Conservation (phyloP, 441 rosid genomes). For the Populus trichocarpa region DNA sequence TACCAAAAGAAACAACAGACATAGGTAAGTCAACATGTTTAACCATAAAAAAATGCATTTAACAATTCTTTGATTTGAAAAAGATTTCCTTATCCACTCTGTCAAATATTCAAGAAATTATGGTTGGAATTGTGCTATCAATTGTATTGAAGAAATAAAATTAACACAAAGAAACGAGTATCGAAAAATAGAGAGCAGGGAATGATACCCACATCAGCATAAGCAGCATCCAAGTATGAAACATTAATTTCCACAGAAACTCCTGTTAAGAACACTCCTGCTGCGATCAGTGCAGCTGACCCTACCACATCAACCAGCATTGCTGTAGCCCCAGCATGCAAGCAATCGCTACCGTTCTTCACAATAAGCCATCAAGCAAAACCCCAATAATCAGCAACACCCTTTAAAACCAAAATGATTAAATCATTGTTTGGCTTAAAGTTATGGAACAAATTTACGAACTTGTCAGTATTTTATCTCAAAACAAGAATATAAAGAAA, state of each 20-base stretch:
- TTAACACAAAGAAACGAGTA: neutral
- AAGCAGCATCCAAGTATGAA: slow-evolving; percentile 86
- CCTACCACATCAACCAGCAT: slow-evolving; percentile 85
- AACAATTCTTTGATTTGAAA: too few species aligned
- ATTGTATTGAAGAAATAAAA: neutral
- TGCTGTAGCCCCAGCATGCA: slow-evolving; percentile 97
- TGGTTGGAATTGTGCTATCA: neutral
- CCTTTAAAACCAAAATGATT: neutral
- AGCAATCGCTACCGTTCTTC: slow-evolving; percentile 66
- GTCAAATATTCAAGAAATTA: neutral
- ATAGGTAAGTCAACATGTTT: too few species aligned
- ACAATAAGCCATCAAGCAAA: neutral
- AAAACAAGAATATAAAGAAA: too few species aligned
- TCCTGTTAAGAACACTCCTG: slow-evolving; percentile 46
- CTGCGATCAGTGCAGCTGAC: slow-evolving; percentile 62
- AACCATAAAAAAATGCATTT: too few species aligned
- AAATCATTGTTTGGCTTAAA: neutral
- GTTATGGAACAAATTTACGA: neutral
- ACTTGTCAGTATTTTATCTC: neutral
- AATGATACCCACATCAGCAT: slow-evolving; percentile 39
- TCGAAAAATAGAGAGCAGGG: neutral
- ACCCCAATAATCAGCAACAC: neutral
- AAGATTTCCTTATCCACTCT: too few species aligned
- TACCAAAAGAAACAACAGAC: neutral
- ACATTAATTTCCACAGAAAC: slow-evolving; percentile 85